Percentiles rank a stretch among this genome's conserved stretches.
Conservation (phyloP, 805 yeast genomes). For the Sugiyamaella qingdaonensis region DNA sequence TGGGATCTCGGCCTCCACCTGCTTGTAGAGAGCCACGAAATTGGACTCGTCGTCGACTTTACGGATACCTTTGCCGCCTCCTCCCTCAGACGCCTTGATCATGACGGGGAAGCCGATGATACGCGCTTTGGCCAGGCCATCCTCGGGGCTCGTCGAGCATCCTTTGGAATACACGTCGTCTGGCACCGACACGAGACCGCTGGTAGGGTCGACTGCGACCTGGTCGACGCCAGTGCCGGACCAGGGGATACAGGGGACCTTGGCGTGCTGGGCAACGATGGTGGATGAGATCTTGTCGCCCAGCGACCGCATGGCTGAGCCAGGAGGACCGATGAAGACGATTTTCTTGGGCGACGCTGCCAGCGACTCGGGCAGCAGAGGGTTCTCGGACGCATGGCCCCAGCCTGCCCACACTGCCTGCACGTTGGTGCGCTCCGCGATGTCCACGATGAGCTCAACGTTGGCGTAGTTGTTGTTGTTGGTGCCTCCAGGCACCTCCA, state of each 20-base stretch:
- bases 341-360: slow-evolving; percentile 90
- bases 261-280: slow-evolving; percentile 97
- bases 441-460: slow-evolving; percentile 92
- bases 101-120: slow-evolving; percentile 95
- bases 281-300: slow-evolving; percentile 98
- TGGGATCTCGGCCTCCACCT: slow-evolving; percentile 96
- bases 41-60: slow-evolving; percentile 84
- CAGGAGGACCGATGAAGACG: slow-evolving; percentile 97
- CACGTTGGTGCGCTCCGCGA: slow-evolving; percentile 93
- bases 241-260: slow-evolving; percentile 99
- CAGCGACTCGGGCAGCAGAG: slow-evolving; percentile 84
- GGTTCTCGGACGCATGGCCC: slow-evolving; percentile 99
- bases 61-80: slow-evolving; percentile 99
- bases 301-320: slow-evolving; percentile 97
- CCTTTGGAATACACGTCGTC: slow-evolving; percentile 83
- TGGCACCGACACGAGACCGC: slow-evolving; percentile 83
- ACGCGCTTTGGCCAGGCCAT: slow-evolving; percentile 81
- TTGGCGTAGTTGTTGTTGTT: slow-evolving; percentile 98
- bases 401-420: slow-evolving; percentile 99
- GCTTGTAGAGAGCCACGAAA: slow-evolving; percentile 72
- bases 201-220: slow-evolving; percentile 61
- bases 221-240: slow-evolving; percentile 95
- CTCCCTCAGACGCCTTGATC: slow-evolving; percentile 99
- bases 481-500: slow-evolving; percentile 99
- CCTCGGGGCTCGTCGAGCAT: slow-evolving; percentile 80